Evolutionary conservation across 768 basidiomycete species (phyloP), one percentile per base, ranked within the genome.

Genomic region (Mycena chlorophos): DNA sequence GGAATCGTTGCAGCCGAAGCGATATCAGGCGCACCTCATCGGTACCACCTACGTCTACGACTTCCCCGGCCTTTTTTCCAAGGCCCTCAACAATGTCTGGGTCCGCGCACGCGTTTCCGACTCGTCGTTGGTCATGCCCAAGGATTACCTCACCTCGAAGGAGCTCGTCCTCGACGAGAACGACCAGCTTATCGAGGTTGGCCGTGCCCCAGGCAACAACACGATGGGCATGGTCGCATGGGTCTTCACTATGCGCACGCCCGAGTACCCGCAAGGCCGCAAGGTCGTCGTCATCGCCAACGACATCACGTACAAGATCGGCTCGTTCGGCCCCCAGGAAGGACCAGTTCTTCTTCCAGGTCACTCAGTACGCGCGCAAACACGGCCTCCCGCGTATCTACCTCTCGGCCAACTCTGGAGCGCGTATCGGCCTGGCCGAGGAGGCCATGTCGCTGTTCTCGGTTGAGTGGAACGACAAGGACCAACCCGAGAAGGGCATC

Each of bases 31-130:
- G 22, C 97, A 99, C 72, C 84, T 98, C 56, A 88, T 97, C 63
- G 97, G 97, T 51, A 99, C 97, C 27, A 99, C 97, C 49, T 99
- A 98, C 70, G 95, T 91, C 28, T 98, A 98, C 73, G 97, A 98
- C 74, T 99, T 98, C 88, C 97, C 97, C 38, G 97, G 97, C 66
- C 85, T 99, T 60, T 99, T 98, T 81, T 88, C 94, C 34, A 98
- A 98, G 76, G 94, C 96, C 5, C 77, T 98, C 56, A 90, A 94
- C 66, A 93, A 94, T 65, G 81, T 94, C 58, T 99, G 97, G 97
- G 75, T 82, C 60, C 85, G 87, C 64, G 84, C 84, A 40, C 83
- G 88, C 37, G 71, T 75, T 37, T 73, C 71, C 25, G 83, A 91
- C 66, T 75, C 91, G 13, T 81, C 85, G 17, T 73, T 94, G 49